These are phyloP conservation scores for Eucalyptus marginata DNA, from an alignment of 345 rosid genomes.

Conservation along the genomic window DNA sequence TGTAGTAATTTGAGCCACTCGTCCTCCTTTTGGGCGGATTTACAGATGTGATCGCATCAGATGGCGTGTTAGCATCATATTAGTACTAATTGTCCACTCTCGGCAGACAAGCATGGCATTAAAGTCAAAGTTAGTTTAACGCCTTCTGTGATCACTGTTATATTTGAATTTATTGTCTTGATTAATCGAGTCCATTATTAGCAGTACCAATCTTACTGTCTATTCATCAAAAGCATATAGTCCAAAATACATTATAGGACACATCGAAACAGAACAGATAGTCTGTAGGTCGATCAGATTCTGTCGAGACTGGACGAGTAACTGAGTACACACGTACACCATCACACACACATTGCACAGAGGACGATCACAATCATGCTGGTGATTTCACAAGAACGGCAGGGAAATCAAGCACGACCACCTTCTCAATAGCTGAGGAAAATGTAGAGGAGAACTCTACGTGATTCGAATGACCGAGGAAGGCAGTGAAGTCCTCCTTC, in stretches of 20 bases:
- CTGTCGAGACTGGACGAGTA: neutral
- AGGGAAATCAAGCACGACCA: constrained; percentile 67
- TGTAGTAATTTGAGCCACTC: neutral
- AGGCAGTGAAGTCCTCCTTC: constrained; percentile 63
- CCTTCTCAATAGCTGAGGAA: constrained; percentile 65
- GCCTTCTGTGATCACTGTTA: neutral
- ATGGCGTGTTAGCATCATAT: neutral
- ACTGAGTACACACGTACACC: neutral
- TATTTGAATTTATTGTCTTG: neutral
- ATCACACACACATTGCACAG: neutral
- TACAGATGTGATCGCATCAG: neutral
- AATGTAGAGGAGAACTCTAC: constrained; percentile 69
- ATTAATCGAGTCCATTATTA: neutral
- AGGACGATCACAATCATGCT: neutral
- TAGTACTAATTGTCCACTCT: neutral
- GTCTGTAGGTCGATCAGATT: neutral
- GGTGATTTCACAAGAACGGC: constrained; percentile 27
- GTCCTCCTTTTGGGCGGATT: neutral
- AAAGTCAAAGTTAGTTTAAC: neutral
- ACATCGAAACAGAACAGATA: neutral
- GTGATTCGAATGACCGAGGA: constrained; percentile 59
- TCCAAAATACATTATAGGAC: neutral
- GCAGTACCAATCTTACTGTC: neutral
- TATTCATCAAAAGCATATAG: neutral
- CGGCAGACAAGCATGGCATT: neutral